Conservation (phyloP, 805 yeast genomes). For the Lipomyces spencermartinsiae region DNA sequence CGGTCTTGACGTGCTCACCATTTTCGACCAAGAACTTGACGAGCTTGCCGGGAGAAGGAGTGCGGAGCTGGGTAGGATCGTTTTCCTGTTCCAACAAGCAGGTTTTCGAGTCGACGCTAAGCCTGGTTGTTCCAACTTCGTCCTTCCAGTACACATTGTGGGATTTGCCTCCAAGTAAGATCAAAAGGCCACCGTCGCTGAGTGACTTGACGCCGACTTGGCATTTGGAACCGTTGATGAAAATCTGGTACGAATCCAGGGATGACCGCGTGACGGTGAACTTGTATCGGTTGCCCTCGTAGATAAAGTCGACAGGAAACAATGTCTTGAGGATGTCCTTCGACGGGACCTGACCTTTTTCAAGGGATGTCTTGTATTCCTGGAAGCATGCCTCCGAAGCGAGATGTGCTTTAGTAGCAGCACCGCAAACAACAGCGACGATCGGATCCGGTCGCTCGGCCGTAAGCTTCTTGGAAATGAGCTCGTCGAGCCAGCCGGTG, state of each 20-base stretch:
- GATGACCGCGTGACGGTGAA: constrained; percentile 96
- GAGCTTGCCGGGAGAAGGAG: constrained; percentile 98
- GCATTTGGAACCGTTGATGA: constrained; percentile 90
- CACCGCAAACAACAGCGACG: constrained; percentile 95
- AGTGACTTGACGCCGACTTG: constrained; percentile 87
- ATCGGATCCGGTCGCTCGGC: constrained; percentile 95
- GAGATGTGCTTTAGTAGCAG: constrained; percentile 92
- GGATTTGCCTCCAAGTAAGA: constrained; percentile 88
- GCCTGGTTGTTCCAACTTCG: constrained; percentile 92
- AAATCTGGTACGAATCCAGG: constrained; percentile 80
- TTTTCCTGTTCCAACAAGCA: constrained; percentile 93
- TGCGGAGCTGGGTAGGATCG: constrained; percentile 97
- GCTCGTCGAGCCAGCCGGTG: constrained; percentile 98
- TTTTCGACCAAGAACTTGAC: constrained; percentile 91
- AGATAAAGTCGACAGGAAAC: constrained; percentile 92
- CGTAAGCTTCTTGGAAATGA: constrained; percentile 89
- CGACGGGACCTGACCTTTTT: constrained; percentile 93
- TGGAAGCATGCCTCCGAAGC: constrained; percentile 71
- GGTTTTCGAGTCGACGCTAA: constrained; percentile 94
- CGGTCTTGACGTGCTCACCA: constrained; percentile 90
- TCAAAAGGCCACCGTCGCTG: constrained; percentile 91
- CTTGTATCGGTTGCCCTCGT: constrained; percentile 90
- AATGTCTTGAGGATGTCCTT: constrained; percentile 82
- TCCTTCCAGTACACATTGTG: constrained; percentile 98
- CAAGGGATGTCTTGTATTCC: constrained; percentile 77